phyloP scores from a whole-genome alignment of 2,329 filamentous ascomycete species.

The Akanthomyces uredinophilus region DNA sequence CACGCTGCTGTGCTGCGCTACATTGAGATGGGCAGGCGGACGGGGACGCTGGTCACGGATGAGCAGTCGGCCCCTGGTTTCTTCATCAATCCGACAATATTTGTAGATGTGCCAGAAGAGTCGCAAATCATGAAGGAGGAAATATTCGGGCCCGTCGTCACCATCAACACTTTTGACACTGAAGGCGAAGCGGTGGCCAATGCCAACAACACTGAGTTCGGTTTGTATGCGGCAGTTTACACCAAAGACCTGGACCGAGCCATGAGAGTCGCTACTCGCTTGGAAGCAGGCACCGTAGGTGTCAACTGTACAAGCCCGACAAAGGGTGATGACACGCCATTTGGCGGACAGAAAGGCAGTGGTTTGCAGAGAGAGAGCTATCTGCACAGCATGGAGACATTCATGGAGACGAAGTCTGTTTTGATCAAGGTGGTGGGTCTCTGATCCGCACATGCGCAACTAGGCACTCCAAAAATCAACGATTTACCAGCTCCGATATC shows the following conservation, averaged over 20 bases:
- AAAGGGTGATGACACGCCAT: constrained; percentile 19
- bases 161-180: constrained; percentile 41
- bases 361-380: constrained; percentile 17
- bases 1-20: constrained; percentile 42
- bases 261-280: constrained; percentile 41
- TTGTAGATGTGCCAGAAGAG: constrained; percentile 6
- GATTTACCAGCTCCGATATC: no score
- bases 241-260: constrained; percentile 47
- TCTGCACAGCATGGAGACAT: constrained; percentile 19
- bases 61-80: constrained; percentile 1
- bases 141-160: constrained; percentile 59
- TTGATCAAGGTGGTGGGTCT: constrained; percentile 16
- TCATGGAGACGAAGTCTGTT: constrained; percentile 21
- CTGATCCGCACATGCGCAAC: neutral
- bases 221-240: constrained; percentile 52
- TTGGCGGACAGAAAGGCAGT: constrained; percentile 22
- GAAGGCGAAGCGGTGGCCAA: constrained; percentile 29
- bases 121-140: constrained; percentile 52
- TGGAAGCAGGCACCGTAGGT: constrained; percentile 57
- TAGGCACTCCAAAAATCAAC: no score
- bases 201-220: constrained; percentile 45
- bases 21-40: constrained; percentile 43
- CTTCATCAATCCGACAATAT: neutral
- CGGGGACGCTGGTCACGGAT: constrained; percentile 17
- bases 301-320: constrained; percentile 42